Conservation (phyloP, 495 filamentous ascomycete species). For the Penicilliopsis zonata region DNA sequence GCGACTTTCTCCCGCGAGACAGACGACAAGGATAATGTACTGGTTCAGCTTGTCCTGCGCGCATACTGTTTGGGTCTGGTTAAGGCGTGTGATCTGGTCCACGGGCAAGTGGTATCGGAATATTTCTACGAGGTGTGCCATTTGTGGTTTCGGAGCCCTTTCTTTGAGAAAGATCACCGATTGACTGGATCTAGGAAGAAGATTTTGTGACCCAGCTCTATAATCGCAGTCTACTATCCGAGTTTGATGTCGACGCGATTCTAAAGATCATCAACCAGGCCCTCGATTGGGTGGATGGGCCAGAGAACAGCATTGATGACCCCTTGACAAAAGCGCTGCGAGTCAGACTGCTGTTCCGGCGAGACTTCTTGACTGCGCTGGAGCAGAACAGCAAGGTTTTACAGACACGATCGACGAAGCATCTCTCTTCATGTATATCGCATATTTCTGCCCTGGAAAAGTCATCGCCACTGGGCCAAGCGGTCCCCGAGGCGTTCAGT, state of each 20-base stretch:
- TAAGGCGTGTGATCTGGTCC: slow-evolving; percentile 73
- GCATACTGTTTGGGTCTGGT: slow-evolving; percentile 80
- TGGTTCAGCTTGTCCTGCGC: slow-evolving; percentile 57
- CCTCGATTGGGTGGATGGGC: slow-evolving; percentile 36
- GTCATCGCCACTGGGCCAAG: slow-evolving; percentile 47
- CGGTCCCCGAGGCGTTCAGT: slow-evolving; percentile 71
- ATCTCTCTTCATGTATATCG: slow-evolving; percentile 32
- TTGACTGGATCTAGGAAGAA: slow-evolving; percentile 56
- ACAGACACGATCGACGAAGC: slow-evolving; percentile 21
- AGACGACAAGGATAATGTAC: slow-evolving; percentile 22
- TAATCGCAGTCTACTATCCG: slow-evolving; percentile 60
- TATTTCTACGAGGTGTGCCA: slow-evolving; percentile 80
- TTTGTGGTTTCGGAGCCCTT: slow-evolving; percentile 7
- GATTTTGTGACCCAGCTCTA: slow-evolving; percentile 90
- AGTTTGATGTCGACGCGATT: slow-evolving; percentile 45
- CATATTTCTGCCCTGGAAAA: slow-evolving; percentile 38
- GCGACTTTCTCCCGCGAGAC: slow-evolving; percentile 48
- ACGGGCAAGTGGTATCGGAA: slow-evolving; percentile 58
- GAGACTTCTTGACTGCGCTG: slow-evolving; percentile 44
- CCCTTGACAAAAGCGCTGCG: slow-evolving; percentile 47
- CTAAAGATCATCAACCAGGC: slow-evolving; percentile 49
- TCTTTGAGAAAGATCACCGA: not conserved
- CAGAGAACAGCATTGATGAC: slow-evolving; percentile 30
- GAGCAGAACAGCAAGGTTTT: slow-evolving; percentile 31
- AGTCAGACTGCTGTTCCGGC: slow-evolving; percentile 51